These are phyloP conservation scores for Arthrobotrys sphaeroides DNA, from an alignment of 2,329 filamentous ascomycete genomes.

Conservation along the genomic window DNA sequence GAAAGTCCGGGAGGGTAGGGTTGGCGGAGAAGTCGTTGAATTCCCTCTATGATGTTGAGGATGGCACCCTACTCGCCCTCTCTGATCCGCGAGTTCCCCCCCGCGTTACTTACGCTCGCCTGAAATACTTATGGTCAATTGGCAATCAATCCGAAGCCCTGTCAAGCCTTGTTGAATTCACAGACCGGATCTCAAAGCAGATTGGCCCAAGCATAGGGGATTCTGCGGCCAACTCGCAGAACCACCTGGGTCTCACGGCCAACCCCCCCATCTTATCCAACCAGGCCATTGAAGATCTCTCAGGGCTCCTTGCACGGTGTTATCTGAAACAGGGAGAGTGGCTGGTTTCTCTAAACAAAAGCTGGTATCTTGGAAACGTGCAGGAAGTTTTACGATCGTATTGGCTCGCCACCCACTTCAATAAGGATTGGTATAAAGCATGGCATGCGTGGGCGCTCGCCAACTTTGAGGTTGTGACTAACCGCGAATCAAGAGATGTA, in stretches of 20 bases:
- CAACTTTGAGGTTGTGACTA: slow-evolving; percentile 97
- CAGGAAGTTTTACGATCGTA: slow-evolving; percentile 92
- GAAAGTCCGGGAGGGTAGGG: slow-evolving; percentile 93
- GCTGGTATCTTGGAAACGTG: slow-evolving; percentile 83
- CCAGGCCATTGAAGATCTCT: slow-evolving; percentile 66
- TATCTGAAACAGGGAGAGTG: slow-evolving; percentile 97
- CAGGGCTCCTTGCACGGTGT: slow-evolving; percentile 86
- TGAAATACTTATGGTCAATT: slow-evolving; percentile 95
- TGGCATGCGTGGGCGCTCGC: slow-evolving; percentile 99
- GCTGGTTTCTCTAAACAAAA: slow-evolving; percentile 84
- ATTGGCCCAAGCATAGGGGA: slow-evolving; percentile 60
- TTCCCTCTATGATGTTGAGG: slow-evolving; percentile 80
- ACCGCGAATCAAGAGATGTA: slow-evolving; percentile 66
- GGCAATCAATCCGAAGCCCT: slow-evolving; percentile 73
- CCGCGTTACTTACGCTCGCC: slow-evolving; percentile 91
- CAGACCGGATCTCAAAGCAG: slow-evolving; percentile 69
- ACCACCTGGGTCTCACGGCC: slow-evolving; percentile 19
- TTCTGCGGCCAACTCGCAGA: slow-evolving; percentile 18
- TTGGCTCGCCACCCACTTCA: slow-evolving; percentile 88
- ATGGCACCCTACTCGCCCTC: slow-evolving; percentile 62
- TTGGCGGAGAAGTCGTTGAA: slow-evolving; percentile 95
- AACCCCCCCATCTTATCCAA: slow-evolving; percentile 54
- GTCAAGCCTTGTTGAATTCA: slow-evolving; percentile 71
- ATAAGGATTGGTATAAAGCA: slow-evolving; percentile 96
- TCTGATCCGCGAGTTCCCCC: slow-evolving; percentile 69